Percentiles rank a stretch among this genome's conserved stretches.
These are phyloP conservation scores for Pseudocercospora eumusae DNA, from an alignment of 2,329 filamentous ascomycete genomes.

Conservation along the genomic window DNA sequence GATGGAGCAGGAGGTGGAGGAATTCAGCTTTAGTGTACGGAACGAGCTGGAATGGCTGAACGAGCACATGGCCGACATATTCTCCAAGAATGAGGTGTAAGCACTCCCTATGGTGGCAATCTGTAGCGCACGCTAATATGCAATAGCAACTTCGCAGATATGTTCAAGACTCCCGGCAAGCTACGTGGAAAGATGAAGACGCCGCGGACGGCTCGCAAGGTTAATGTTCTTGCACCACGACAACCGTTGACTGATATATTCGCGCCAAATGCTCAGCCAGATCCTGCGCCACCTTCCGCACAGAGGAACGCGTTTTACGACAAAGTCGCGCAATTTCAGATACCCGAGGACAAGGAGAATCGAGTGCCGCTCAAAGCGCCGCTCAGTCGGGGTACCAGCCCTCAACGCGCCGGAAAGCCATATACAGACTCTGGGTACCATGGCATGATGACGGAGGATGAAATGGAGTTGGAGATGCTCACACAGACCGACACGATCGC, in stretches of 20 bases:
- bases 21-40: slow-evolving; percentile 86
- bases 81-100: slow-evolving; percentile 82
- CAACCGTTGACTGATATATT: slow-evolving; percentile 55
- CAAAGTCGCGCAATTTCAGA: slow-evolving; percentile 60
- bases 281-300: slow-evolving; percentile 55
- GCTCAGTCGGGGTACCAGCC: slow-evolving; percentile 38
- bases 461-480: slow-evolving; percentile 45
- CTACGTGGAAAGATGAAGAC: slow-evolving; percentile 83
- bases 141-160: slow-evolving; percentile 79
- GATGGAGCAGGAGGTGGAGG: slow-evolving; percentile 79
- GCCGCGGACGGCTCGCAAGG: slow-evolving; percentile 68
- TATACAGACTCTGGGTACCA: slow-evolving; percentile 69
- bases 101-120: slow-evolving; percentile 36
- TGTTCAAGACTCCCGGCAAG: slow-evolving; percentile 93
- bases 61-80: slow-evolving; percentile 95
- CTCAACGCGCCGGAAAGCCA: slow-evolving; percentile 38
- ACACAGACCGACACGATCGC: slow-evolving; percentile 26
- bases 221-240: slow-evolving; percentile 58
- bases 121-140: slow-evolving; percentile 33
- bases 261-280: slow-evolving; percentile 46
- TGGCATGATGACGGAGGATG: slow-evolving; percentile 60
- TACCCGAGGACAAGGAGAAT: slow-evolving; percentile 57
- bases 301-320: slow-evolving; percentile 53
- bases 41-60: slow-evolving; percentile 98
- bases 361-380: slow-evolving; percentile 31